Percentiles rank a stretch among this genome's conserved stretches.
Evolutionary conservation across 2,329 filamentous ascomycete genomes (phyloP).

Genomic region (Sclerotinia borealis): DNA sequence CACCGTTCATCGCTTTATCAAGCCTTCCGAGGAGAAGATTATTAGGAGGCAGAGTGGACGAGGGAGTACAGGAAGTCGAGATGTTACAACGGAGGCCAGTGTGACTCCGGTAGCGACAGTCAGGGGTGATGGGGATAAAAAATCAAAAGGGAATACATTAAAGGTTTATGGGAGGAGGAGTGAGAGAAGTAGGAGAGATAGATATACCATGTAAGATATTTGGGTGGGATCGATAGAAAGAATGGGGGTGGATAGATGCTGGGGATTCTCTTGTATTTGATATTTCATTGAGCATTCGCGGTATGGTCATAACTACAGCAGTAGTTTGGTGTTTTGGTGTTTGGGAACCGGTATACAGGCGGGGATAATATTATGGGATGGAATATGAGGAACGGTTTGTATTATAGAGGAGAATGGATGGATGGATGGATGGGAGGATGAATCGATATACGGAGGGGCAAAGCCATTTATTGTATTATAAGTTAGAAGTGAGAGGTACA

Average conservation of each 20-base stretch:
- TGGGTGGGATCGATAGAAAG: background rate
- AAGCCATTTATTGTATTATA: background rate
- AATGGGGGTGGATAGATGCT: conserved; percentile 1
- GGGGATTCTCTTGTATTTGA: background rate
- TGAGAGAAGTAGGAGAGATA: background rate
- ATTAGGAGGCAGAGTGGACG: conserved; percentile 22
- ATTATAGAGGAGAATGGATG: background rate
- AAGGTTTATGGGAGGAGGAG: background rate
- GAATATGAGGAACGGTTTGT: background rate
- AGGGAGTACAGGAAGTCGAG: conserved; percentile 22
- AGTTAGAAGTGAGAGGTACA: background rate
- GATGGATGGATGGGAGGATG: background rate
- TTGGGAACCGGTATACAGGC: background rate
- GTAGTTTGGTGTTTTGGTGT: background rate
- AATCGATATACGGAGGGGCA: too few relatives aligned
- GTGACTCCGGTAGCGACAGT: background rate
- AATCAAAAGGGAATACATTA: background rate
- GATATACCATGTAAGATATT: conserved; percentile 11
- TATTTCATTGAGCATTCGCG: background rate
- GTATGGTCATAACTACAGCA: background rate
- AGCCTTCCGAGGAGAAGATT: conserved; percentile 55
- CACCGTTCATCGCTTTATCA: conserved; percentile 78
- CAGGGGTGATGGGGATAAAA: background rate
- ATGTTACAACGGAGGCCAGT: conserved; percentile 21
- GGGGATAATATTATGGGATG: background rate